These are phyloP conservation scores for Lepidium didymum DNA, from an alignment of 345 rosid species.

Conservation along the genomic window DNA sequence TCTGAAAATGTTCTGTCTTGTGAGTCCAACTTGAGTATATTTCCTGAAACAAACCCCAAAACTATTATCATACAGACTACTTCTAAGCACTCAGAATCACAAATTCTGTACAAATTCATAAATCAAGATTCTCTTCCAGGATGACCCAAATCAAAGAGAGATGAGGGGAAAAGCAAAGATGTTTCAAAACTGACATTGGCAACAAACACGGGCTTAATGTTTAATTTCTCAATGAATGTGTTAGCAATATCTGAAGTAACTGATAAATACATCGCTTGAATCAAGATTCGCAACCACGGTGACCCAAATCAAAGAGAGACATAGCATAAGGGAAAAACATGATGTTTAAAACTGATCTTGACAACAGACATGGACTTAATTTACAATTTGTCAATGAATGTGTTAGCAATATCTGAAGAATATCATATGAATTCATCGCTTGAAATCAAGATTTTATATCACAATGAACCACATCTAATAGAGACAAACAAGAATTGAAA, in stretches of 20 bases:
- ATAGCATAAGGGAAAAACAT: neutral
- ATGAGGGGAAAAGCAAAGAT: too few species aligned
- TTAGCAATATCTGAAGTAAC: too few species aligned
- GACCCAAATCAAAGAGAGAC: neutral
- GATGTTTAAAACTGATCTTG: conserved; percentile 37
- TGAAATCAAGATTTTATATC: too few species aligned
- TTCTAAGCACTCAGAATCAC: too few species aligned
- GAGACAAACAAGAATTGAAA: too few species aligned
- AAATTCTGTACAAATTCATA: neutral
- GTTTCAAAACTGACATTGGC: neutral
- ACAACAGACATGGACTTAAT: conserved; percentile 49
- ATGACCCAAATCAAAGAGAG: too few species aligned
- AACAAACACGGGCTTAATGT: too few species aligned
- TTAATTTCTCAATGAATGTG: too few species aligned
- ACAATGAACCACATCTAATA: too few species aligned
- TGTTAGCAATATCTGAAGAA: conserved; percentile 55
- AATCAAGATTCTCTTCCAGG: too few species aligned
- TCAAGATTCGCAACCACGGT: neutral
- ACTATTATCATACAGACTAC: neutral
- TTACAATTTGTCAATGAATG: conserved; percentile 57
- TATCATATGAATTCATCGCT: too few species aligned
- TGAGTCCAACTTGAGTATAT: conserved; percentile 68
- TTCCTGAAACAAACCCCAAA: conserved; percentile 40
- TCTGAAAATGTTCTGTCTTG: conserved; percentile 81
- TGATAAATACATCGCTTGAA: neutral